A percentile compares a stretch with the other conserved stretches of the same genome.
Conservation (phyloP, 345 rosid genomes). For the Brassica cretica region DNA sequence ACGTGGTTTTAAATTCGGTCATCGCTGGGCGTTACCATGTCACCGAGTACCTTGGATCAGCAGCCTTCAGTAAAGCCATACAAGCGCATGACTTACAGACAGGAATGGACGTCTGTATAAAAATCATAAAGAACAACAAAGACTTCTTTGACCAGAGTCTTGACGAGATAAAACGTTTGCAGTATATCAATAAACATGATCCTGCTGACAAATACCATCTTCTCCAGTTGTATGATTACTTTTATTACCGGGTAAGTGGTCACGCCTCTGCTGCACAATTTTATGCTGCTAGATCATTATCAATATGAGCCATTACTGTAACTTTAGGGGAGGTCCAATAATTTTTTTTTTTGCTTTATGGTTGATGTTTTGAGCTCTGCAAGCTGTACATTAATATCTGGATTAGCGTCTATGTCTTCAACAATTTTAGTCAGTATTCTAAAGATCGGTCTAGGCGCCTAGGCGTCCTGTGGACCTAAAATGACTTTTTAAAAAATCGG, state of each 20-base stretch:
- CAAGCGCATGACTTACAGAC: slow-evolving; percentile 99
- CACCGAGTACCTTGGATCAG: slow-evolving; percentile 98
- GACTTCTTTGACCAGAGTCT: slow-evolving; percentile 99
- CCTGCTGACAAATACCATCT: slow-evolving; percentile 95
- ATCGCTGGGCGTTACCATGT: slow-evolving; percentile 98
- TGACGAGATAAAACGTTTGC: slow-evolving; percentile 97
- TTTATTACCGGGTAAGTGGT: slow-evolving; percentile 84
- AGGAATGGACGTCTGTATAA: slow-evolving; percentile 96
- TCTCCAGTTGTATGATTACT: slow-evolving; percentile 95
- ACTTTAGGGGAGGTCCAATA: background rate
- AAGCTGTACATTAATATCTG: too few relatives aligned
- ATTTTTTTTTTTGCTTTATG: too few relatives aligned
- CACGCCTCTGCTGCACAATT: background rate
- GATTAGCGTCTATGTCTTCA: too few relatives aligned
- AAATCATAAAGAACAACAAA: slow-evolving; percentile 97
- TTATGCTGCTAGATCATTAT: background rate
- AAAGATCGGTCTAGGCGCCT: too few relatives aligned
- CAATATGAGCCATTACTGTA: background rate
- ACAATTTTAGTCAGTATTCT: too few relatives aligned
- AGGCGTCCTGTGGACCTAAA: too few relatives aligned
- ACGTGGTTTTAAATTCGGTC: slow-evolving; percentile 89
- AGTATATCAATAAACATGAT: slow-evolving; percentile 97
- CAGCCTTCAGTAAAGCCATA: slow-evolving; percentile 98
- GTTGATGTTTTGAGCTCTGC: too few relatives aligned
- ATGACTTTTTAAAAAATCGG: too few relatives aligned